phyloP scores from a whole-genome alignment of 1,284 basidiomycete species.

The Cystobasidium sp. region DNA sequence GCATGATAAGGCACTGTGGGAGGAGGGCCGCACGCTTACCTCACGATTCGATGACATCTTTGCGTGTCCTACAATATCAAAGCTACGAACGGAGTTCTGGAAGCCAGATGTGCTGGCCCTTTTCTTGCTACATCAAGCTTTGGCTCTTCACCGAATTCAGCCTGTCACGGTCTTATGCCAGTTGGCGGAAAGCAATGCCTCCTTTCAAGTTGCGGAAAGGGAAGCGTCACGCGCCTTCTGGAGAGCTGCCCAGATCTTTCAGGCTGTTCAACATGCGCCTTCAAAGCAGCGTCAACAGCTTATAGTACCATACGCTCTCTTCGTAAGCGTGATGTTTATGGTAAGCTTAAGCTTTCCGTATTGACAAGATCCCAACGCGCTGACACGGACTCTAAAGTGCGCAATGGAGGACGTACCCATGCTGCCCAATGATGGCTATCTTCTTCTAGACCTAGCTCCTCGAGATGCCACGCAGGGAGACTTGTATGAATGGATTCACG shows the following conservation, averaged over 20 bases:
- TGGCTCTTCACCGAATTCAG: background rate
- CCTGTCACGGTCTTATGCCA: background rate
- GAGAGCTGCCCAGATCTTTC: constrained; percentile 1
- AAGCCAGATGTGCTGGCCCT: background rate
- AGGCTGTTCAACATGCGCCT: background rate
- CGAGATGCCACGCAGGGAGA: background rate
- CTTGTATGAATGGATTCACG: background rate
- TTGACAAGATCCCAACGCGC: no score
- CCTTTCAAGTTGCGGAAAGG: background rate
- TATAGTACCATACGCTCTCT: constrained; percentile 5
- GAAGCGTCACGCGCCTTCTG: background rate
- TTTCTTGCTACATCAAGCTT: background rate
- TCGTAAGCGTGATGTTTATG: constrained; percentile 8
- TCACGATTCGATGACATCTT: background rate
- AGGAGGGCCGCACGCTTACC: background rate
- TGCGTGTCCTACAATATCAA: background rate
- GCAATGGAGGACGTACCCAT: background rate
- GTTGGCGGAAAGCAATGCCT: background rate
- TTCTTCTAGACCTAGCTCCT: background rate
- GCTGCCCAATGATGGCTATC: no score
- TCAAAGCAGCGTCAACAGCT: background rate
- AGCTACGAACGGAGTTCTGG: background rate
- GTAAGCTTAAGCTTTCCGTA: background rate
- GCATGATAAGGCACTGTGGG: background rate
- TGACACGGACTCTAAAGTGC: background rate